Conservation (phyloP, 208 protist genomes). For the Phytomonas francai region DNA sequence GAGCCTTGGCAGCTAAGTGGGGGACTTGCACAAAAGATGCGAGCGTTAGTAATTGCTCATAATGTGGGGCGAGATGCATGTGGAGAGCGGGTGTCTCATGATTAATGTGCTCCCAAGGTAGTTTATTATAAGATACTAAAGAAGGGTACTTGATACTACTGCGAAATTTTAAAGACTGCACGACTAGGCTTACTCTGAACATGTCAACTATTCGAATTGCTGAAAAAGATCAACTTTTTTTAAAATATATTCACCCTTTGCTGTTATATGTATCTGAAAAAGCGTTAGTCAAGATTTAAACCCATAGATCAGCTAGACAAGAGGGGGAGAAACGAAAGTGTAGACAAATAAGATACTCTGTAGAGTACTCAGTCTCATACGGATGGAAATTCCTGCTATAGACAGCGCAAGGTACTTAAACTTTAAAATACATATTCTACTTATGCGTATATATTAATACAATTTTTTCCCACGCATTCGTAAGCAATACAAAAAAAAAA, state of each 20-base stretch:
- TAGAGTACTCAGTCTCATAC: neutral
- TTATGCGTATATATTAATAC: too few species aligned
- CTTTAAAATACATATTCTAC: too few species aligned
- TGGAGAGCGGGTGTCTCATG: conserved; percentile 67
- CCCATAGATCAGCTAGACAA: neutral
- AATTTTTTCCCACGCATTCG: too few species aligned
- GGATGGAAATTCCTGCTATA: neutral
- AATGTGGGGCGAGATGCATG: conserved; percentile 72
- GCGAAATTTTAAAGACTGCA: conserved; percentile 42
- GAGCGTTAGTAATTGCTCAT: conserved; percentile 71
- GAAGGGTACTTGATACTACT: conserved; percentile 78
- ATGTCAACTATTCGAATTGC: conserved; percentile 18
- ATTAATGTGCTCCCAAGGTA: conserved; percentile 80
- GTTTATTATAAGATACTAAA: conserved; percentile 85
- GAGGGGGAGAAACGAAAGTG: conserved; percentile 9
- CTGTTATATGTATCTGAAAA: too few species aligned
- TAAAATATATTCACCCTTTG: conserved; percentile 2
- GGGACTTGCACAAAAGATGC: conserved; percentile 50
- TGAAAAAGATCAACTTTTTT: too few species aligned
- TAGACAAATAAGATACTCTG: too few species aligned
- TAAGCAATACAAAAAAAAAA: too few species aligned
- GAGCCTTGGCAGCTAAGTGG: conserved; percentile 26
- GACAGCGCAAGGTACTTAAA: too few species aligned
- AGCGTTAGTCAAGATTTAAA: neutral
- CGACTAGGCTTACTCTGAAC: conserved; percentile 18